These are phyloP conservation scores for Leccinum subspadiceum DNA, from an alignment of 1,284 basidiomycete species.

Conservation along the genomic window DNA sequence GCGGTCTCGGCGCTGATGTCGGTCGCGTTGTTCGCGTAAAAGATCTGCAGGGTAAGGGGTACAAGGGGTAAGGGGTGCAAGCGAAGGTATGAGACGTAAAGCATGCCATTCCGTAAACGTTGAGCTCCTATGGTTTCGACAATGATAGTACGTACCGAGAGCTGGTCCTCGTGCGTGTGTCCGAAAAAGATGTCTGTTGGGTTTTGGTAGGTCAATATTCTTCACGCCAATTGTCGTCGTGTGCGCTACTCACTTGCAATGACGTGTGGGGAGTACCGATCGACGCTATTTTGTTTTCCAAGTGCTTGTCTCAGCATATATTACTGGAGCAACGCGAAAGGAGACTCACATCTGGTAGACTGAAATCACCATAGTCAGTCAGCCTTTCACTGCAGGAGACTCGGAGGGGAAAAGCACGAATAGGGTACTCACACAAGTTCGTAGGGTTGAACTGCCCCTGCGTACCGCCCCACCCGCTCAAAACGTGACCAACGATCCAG, in stretches of 20 bases:
- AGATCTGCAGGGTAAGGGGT: conserved; percentile 30
- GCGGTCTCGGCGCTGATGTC: conserved; percentile 54
- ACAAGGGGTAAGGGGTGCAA: background rate
- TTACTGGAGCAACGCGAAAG: rapidly evolving
- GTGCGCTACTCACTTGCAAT: conserved; percentile 57
- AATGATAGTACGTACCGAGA: conserved; percentile 43
- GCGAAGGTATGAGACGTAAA: background rate
- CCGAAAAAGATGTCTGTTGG: conserved; percentile 68
- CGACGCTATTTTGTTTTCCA: conserved; percentile 45
- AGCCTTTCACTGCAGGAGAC: background rate
- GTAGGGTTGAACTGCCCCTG: conserved; percentile 60
- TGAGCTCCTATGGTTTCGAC: background rate
- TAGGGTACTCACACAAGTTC: conserved; percentile 54
- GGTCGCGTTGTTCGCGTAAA: conserved; percentile 44
- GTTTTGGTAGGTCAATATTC: conserved; percentile 3
- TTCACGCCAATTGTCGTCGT: background rate
- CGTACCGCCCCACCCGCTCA: conserved; percentile 68
- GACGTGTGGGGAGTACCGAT: conserved; percentile 76
- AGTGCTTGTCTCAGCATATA: background rate
- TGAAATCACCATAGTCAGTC: conserved; percentile 22
- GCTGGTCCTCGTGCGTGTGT: conserved; percentile 79
- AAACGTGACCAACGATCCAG: conserved; percentile 78
- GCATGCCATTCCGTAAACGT: background rate
- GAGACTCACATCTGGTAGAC: conserved; percentile 68
- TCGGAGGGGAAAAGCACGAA: background rate